A percentile compares a stretch with the other conserved stretches of the same genome.
phyloP scores from a whole-genome alignment of 805 yeast genomes.

The Maudiozyma pseudohumilis region DNA sequence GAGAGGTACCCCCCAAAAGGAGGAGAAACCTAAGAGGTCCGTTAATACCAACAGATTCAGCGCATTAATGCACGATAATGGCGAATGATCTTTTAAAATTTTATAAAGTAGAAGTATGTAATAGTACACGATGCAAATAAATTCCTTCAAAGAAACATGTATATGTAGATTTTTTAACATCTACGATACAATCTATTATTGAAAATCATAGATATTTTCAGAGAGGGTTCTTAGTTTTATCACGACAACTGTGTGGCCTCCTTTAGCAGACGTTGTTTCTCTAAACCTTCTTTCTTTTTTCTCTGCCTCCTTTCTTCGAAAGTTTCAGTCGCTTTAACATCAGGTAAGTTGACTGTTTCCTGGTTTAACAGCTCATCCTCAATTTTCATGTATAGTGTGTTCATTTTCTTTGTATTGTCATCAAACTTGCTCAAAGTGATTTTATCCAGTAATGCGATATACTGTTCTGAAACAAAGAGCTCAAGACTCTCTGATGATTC shows the following conservation, averaged over 20 bases:
- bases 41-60: slow-evolving; percentile 27
- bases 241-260: too few relatives aligned
- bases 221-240: too few relatives aligned
- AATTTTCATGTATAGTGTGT: slow-evolving; percentile 37
- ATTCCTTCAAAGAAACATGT: too few relatives aligned
- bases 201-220: too few relatives aligned
- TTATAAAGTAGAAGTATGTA: too few relatives aligned
- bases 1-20: slow-evolving; percentile 15
- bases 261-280: slow-evolving; percentile 15
- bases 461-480: slow-evolving; percentile 41
- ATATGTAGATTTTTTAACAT: too few relatives aligned
- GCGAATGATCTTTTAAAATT: too few relatives aligned
- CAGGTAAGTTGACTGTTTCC: background rate
- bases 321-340: slow-evolving; percentile 30
- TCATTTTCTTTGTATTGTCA: slow-evolving; percentile 54
- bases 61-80: slow-evolving; percentile 27
- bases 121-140: too few relatives aligned
- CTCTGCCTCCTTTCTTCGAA: slow-evolving; percentile 49
- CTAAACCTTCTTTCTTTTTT: slow-evolving; percentile 39
- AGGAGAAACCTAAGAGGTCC: slow-evolving; percentile 19
- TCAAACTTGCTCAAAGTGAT: slow-evolving; percentile 53
- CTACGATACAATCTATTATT: too few relatives aligned
- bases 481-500: slow-evolving; percentile 24
- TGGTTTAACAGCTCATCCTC: slow-evolving; percentile 24
- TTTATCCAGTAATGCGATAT: slow-evolving; percentile 41